Base-by-base conservation (phyloP, 306 rosid species). In the Lablab purpureus region DNA sequence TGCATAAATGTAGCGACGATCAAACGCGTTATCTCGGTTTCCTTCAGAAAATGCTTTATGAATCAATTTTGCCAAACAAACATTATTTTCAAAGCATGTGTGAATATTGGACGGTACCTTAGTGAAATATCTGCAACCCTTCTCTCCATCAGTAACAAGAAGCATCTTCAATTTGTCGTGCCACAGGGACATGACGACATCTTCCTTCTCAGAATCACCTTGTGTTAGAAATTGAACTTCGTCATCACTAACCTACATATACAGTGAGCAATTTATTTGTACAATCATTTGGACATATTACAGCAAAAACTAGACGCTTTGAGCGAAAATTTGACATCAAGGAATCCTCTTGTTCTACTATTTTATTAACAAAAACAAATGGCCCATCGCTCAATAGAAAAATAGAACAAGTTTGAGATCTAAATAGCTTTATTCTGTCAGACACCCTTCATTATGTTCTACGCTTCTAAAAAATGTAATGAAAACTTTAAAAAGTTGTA, bases 51-150 rank as follows among this genome's bases (percentile, higher is more conserved):
- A 28, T 75, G 49, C 13, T 14, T 60, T 12, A 45, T 25, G 19
- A 41, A n/a, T 15, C 5, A 34, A 62, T 58, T 37, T 34, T 70
- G 52, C 51, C 45, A 27, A 28, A 62, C 25, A 63, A 17, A 8
- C 4, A 27, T 4, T 32, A 7, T 15, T 19, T 60, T 30, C 47
- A 51, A 58, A 76, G 43, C 50, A 66, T 27, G 49, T 56, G 28
- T 55, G 63, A 40, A 77, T 72, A 46, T 17, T 55, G 63, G 54
- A 74, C 56, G 28, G 13, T 85, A 90, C 92, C 94, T 88, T 85
- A 0, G 89, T 85, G 75, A 73, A 63, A 82, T 90, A 90, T 88
- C 94, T 88, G 77, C 92, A 88, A 36, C 94, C 94, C 71, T 88
- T 88, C 71, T 87, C 90, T 70, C 92, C 94, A 49, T 90, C 90